Evolutionary conservation across 345 rosid genomes (phyloP), one percentile per base, ranked within the genome.

Genomic region (Rhizophora mangle): DNA sequence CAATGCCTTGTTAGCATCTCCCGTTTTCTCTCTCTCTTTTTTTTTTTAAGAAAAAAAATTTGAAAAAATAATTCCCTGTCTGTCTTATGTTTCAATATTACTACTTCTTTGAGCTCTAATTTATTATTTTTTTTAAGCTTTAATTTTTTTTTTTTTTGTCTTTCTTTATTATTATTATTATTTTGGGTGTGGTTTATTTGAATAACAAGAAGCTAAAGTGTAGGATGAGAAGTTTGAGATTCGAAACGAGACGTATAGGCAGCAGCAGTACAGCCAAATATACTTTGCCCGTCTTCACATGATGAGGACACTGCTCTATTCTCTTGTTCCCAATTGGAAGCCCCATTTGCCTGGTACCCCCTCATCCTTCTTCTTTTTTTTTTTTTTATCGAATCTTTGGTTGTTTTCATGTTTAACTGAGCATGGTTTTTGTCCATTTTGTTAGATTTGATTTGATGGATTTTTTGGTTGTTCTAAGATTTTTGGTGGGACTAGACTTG

Each of bases 261-360:
- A 95, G 0, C 98, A 94, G 67, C 98, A 94, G 57, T 91, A 91
- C 87, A 94, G 98, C 65, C 97, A 91, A 69, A 88, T 94, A 54
- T 91, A 91, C 82, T 91, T 89, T 69, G 88, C 86, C 68, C 97
- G 97, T 71, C 89, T 94, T 59, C 90, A 89, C 74, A 65, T 81
- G 82, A 84, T 89, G 90, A 82, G 92, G 71, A 83, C 93, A 63
- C 81, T 91, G 55, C 87, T 94, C 63, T 80, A 86, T 74, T 94
- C 97, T 36, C 89, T 94, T 60, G 86, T 86, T 60, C 88, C 95
- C 70, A 70, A 74, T 46, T 83, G 93, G 97, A 94, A 92, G 78
- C 82, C 93, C 43, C 81, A 85, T 69, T 79, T 89, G 36, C 93
- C 89, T 8, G 87, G 98, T 91, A 24, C 16, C 16, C 31, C 49